Evolutionary conservation across 176 grass and related monocot genomes (phyloP).

Genomic region (Panicum miliaceum): DNA sequence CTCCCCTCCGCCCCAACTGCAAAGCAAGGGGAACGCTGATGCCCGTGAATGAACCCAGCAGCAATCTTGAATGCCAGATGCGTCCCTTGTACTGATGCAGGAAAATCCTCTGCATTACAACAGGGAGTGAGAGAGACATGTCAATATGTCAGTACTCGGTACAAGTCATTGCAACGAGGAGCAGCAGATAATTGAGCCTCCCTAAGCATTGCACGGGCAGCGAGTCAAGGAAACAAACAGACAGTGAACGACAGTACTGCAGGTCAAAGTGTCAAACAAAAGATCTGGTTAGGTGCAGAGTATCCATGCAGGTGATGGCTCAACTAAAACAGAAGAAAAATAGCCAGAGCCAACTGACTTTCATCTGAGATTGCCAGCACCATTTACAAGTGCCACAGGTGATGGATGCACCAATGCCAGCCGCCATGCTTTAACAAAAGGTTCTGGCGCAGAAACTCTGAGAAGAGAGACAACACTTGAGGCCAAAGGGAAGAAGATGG

Average conservation of each 20-base stretch:
- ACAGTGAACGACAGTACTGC: not conserved
- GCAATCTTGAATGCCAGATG: constrained; percentile 24
- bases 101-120: not conserved
- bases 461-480: not conserved
- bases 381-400: not conserved
- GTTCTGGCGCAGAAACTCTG: not conserved
- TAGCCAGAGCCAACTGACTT: not conserved
- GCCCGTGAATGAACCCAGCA: constrained; percentile 42
- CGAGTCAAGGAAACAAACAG: not conserved
- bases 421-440: not conserved
- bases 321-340: not conserved
- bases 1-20: not conserved
- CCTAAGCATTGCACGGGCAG: constrained; percentile 1
- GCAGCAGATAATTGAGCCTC: not conserved
- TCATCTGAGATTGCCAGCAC: not conserved
- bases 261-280: constrained; percentile 8
- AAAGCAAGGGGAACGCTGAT: not conserved
- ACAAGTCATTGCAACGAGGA: not conserved
- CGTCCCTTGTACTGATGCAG: constrained; percentile 17
- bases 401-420: not conserved
- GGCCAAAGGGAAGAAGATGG: not conserved
- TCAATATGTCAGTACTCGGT: constrained; percentile 38
- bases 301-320: constrained; percentile 14
- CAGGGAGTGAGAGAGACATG: not conserved
- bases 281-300: constrained; percentile 11